Evolutionary conservation across 371 early-diverging fungal genomes (phyloP).

Genomic region (Lichtheimia corymbifera): DNA sequence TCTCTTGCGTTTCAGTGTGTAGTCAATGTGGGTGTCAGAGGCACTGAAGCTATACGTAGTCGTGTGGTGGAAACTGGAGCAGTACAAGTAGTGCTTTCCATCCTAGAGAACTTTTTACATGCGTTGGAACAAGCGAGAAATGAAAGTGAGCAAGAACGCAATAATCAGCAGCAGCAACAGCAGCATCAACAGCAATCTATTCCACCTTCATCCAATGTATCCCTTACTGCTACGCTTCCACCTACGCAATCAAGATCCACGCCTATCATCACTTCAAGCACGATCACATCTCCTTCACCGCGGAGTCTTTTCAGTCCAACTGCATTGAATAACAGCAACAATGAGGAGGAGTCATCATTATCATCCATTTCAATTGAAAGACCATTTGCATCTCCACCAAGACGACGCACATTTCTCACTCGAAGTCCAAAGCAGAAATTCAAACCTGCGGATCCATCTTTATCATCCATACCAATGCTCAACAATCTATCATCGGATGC

Average conservation of each 20-base stretch:
- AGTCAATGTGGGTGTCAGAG: slow-evolving; percentile 82
- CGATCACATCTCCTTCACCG: not conserved
- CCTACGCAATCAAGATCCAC: slow-evolving; percentile 29
- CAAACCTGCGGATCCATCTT: slow-evolving; percentile 13
- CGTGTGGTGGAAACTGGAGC: slow-evolving; percentile 84
- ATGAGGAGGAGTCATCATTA: not conserved
- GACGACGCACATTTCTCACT: slow-evolving; percentile 25
- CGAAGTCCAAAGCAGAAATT: slow-evolving; percentile 20
- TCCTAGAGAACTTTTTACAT: slow-evolving; percentile 70
- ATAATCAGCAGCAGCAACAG: slow-evolving; percentile 22
- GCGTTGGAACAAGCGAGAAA: slow-evolving; percentile 59
- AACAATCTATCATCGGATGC: slow-evolving; percentile 39
- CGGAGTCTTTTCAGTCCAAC: not conserved
- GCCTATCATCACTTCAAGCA: slow-evolving; percentile 25
- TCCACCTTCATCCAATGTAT: slow-evolving; percentile 2
- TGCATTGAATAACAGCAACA: not conserved
- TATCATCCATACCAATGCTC: slow-evolving; percentile 24
- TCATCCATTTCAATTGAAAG: not conserved
- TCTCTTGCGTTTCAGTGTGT: slow-evolving; percentile 80
- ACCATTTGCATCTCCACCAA: slow-evolving; percentile 15
- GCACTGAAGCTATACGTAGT: slow-evolving; percentile 74
- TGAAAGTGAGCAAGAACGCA: slow-evolving; percentile 53
- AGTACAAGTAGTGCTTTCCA: slow-evolving; percentile 72
- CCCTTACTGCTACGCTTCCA: slow-evolving; percentile 6
- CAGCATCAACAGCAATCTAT: slow-evolving; percentile 3